A percentile compares a stretch with the other conserved stretches of the same genome.
Evolutionary conservation across 1,139 yeast species (phyloP).

Genomic region (Suhomyces bolitotheri): DNA sequence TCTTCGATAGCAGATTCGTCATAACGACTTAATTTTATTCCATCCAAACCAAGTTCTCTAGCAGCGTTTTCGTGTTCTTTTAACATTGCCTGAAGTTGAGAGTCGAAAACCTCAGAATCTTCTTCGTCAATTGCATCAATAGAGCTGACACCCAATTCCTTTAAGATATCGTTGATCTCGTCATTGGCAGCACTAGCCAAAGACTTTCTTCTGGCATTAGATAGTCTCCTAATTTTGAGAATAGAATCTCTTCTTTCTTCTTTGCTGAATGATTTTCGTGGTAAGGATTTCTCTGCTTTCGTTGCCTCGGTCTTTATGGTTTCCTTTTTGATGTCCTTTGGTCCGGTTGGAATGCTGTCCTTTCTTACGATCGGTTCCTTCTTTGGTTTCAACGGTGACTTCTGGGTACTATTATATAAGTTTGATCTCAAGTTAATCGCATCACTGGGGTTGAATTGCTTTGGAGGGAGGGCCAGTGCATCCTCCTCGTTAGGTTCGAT

Average conservation of each 20-base stretch:
- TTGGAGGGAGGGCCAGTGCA: conserved; percentile 20
- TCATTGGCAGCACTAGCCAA: conserved; percentile 43
- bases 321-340: background rate
- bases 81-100: conserved; percentile 37
- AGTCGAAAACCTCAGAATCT: conserved; percentile 35
- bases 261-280: conserved; percentile 7
- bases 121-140: conserved; percentile 41
- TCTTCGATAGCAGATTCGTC: conserved; percentile 35
- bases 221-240: conserved; percentile 30
- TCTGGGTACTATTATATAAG: conserved; percentile 32
- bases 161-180: conserved; percentile 41
- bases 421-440: conserved; percentile 54
- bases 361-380: conserved; percentile 7
- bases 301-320: background rate
- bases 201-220: conserved; percentile 43
- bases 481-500: conserved; percentile 34
- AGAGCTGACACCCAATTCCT: conserved; percentile 41
- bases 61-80: conserved; percentile 26
- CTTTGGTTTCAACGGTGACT: conserved; percentile 21
- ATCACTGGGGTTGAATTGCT: conserved; percentile 53
- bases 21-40: conserved; percentile 24
- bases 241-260: conserved; percentile 17
- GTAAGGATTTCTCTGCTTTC: conserved; percentile 7
- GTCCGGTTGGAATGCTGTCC: conserved; percentile 3
- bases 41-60: conserved; percentile 19